phyloP scores from a whole-genome alignment of 23 red algal species.

The Gracilaria caudata region DNA sequence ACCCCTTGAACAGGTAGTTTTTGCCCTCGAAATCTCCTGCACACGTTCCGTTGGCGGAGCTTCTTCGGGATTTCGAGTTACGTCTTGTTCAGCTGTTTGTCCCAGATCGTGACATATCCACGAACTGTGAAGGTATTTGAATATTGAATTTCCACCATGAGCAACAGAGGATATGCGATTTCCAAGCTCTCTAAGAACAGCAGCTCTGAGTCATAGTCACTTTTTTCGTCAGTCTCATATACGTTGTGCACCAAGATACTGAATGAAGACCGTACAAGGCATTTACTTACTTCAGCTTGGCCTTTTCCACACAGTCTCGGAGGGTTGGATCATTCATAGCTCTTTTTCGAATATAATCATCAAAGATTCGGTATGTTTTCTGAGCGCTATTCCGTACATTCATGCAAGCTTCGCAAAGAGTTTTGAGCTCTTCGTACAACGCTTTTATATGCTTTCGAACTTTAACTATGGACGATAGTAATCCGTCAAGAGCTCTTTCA shows the following conservation, averaged over 20 bases:
- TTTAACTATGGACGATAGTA: background rate
- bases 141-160: background rate
- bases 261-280: background rate
- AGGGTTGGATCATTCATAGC: background rate
- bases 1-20: background rate
- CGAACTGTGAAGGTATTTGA: background rate
- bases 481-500: constrained; percentile 5
- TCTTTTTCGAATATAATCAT: background rate
- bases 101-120: background rate
- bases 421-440: background rate
- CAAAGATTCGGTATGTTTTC: constrained; percentile 1
- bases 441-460: background rate
- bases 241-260: background rate
- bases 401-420: background rate
- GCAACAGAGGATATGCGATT: constrained; percentile 5
- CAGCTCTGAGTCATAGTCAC: background rate
- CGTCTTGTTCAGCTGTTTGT: background rate
- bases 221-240: background rate
- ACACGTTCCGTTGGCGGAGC: background rate
- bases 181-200: constrained; percentile 5
- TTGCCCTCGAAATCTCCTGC: background rate
- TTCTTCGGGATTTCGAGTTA: background rate
- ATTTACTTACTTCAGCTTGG: constrained; percentile 18
- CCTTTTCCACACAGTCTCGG: background rate
- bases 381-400: constrained; percentile 10